phyloP scores from a whole-genome alignment of 352 stramenopile species.

The Halophytophthora batemanensis region DNA sequence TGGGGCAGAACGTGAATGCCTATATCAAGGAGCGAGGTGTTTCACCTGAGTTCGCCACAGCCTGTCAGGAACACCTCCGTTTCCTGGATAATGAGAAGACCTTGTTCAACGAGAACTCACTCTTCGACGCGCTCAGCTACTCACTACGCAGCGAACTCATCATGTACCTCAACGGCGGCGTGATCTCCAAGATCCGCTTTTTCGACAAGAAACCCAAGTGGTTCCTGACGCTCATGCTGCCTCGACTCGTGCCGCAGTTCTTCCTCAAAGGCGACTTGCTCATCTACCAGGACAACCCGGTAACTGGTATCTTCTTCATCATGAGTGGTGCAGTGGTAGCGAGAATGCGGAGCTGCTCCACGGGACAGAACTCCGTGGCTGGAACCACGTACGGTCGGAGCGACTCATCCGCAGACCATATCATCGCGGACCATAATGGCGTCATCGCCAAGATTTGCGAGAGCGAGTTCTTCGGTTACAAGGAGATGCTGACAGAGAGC shows the following conservation, averaged over 20 bases:
- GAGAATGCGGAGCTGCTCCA: conserved; percentile 20
- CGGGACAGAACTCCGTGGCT: conserved; percentile 11
- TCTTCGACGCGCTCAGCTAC: conserved; percentile 71
- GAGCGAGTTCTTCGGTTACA: conserved; percentile 79
- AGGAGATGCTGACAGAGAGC: conserved; percentile 58
- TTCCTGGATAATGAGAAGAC: conserved; percentile 73
- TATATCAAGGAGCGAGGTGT: conserved; percentile 80
- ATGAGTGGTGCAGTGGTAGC: conserved; percentile 62
- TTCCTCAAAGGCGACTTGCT: conserved; percentile 65
- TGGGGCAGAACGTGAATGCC: conserved; percentile 65
- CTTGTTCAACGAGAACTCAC: conserved; percentile 52
- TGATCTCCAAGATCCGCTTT: conserved; percentile 67
- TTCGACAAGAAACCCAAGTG: conserved; percentile 86
- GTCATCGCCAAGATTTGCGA: conserved; percentile 69
- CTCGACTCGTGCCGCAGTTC: conserved; percentile 63
- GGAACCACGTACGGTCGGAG: conserved; percentile 8
- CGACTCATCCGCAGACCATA: conserved; percentile 15
- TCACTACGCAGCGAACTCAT: conserved; percentile 64
- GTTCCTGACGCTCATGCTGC: conserved; percentile 72
- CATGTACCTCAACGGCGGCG: conserved; percentile 51
- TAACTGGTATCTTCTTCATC: conserved; percentile 78
- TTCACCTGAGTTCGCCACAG: conserved; percentile 60
- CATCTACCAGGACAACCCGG: conserved; percentile 65
- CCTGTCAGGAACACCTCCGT: conserved; percentile 72
- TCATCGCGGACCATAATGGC: conserved; percentile 21